phyloP scores from a whole-genome alignment of 345 rosid genomes.

The Rhodamnia rubescens region DNA sequence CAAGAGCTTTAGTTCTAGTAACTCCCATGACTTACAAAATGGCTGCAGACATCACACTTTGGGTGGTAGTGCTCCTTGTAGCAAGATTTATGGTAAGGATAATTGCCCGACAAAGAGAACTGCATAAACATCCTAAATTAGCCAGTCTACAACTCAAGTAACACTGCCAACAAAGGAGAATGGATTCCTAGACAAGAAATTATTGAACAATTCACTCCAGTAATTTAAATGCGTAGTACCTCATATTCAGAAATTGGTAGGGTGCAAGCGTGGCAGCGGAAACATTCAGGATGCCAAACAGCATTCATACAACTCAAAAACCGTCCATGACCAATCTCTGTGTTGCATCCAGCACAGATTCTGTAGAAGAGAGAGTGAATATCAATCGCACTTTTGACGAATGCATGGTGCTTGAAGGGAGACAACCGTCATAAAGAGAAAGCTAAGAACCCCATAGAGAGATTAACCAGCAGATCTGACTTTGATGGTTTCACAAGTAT shows the following conservation, averaged over 20 bases:
- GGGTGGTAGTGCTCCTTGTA: constrained; percentile 77
- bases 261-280: constrained; percentile 72
- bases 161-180: not conserved
- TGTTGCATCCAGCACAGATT: constrained; percentile 88
- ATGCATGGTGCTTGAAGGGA: not conserved
- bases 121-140: constrained; percentile 21
- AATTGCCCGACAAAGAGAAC: constrained; percentile 73
- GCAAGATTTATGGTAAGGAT: constrained; percentile 73
- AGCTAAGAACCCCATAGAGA: not conserved
- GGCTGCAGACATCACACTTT: constrained; percentile 86
- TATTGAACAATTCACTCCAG: not conserved
- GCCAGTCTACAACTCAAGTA: not conserved
- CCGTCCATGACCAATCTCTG: constrained; percentile 87
- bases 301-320: constrained; percentile 70
- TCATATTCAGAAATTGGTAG: constrained; percentile 81
- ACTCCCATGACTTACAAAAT: constrained; percentile 47
- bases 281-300: constrained; percentile 96
- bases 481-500: not conserved
- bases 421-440: not conserved
- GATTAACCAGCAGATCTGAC: not conserved
- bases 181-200: not conserved
- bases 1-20: not conserved
- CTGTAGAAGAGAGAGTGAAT: constrained; percentile 19
- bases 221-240: constrained; percentile 25
- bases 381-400: not conserved